phyloP scores from a whole-genome alignment of 441 rosid species.

The Lepidium campestre region DNA sequence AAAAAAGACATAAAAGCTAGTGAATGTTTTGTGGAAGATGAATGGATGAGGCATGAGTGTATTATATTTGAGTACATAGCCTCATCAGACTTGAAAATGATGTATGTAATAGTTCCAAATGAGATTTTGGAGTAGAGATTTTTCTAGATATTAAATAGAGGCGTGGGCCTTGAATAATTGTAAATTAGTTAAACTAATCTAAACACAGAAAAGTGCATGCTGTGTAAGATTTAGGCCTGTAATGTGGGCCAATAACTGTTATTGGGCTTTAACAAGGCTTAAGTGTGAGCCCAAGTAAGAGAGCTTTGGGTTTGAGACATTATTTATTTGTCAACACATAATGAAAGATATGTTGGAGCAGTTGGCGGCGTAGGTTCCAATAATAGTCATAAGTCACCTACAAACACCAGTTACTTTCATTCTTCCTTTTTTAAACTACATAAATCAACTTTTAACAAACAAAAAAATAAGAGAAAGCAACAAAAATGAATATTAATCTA shows the following conservation, averaged over 20 bases:
- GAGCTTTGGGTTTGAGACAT: background rate
- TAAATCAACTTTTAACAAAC: too few species aligned
- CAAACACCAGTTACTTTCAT: background rate
- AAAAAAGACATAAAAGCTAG: background rate
- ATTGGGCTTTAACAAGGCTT: too few species aligned
- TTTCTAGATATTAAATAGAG: too few species aligned
- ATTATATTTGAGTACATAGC: background rate
- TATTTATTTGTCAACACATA: too few species aligned
- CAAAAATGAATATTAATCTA: background rate
- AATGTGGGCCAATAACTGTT: background rate
- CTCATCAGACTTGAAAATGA: background rate
- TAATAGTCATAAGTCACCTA: background rate
- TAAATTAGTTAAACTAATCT: too few species aligned
- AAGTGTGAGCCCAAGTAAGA: background rate
- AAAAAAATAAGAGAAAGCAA: background rate
- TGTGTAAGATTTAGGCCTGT: background rate
- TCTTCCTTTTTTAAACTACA: background rate
- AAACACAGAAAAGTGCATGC: too few species aligned
- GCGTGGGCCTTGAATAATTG: too few species aligned
- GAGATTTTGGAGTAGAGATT: too few species aligned
- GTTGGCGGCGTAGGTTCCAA: background rate
- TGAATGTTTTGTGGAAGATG: background rate
- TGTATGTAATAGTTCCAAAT: too few species aligned
- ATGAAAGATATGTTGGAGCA: background rate
- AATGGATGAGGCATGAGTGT: too few species aligned